Evolutionary conservation across 2,329 filamentous ascomycete genomes (phyloP).

Genomic region (Xenosphaeropsis pyriputrescens): DNA sequence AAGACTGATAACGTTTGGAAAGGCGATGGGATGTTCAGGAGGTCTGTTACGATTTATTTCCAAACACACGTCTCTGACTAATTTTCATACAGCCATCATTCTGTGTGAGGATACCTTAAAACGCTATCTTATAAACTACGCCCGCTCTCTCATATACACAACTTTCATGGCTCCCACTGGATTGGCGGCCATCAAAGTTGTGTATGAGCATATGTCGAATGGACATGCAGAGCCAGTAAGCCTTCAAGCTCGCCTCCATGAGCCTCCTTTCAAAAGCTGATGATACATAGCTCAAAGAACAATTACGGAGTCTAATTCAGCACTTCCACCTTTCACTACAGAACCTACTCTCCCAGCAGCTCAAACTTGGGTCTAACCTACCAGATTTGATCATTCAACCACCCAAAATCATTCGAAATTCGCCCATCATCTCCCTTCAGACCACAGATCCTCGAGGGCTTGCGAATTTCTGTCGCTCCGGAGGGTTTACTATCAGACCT

Average conservation of each 20-base stretch:
- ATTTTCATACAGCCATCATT: slow-evolving; percentile 34
- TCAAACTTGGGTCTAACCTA: no score
- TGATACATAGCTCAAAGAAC: background rate
- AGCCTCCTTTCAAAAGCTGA: slow-evolving; percentile 1
- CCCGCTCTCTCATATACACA: slow-evolving; percentile 61
- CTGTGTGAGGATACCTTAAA: slow-evolving; percentile 44
- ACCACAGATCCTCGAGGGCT: slow-evolving; percentile 41
- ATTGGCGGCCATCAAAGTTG: slow-evolving; percentile 40
- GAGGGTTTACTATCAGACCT: slow-evolving; percentile 44
- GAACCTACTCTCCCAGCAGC: background rate
- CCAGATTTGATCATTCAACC: no score
- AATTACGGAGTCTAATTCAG: slow-evolving; percentile 1
- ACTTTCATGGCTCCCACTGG: slow-evolving; percentile 51
- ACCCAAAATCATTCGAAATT: slow-evolving; percentile 23
- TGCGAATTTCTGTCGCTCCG: slow-evolving; percentile 41
- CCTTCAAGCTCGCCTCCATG: background rate
- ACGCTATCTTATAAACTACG: slow-evolving; percentile 60
- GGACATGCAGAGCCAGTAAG: slow-evolving; percentile 31
- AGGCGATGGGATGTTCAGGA: slow-evolving; percentile 53
- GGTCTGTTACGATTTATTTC: slow-evolving; percentile 29
- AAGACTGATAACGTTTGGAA: slow-evolving; percentile 51
- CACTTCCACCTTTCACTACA: slow-evolving; percentile 1
- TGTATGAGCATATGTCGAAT: slow-evolving; percentile 38
- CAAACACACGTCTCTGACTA: slow-evolving; percentile 1
- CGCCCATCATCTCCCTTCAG: slow-evolving; percentile 50